A percentile compares a stretch with the other conserved stretches of the same genome.
These are phyloP conservation scores for Boletus reticulatus DNA, from an alignment of 768 basidiomycete species.

Conservation along the genomic window DNA sequence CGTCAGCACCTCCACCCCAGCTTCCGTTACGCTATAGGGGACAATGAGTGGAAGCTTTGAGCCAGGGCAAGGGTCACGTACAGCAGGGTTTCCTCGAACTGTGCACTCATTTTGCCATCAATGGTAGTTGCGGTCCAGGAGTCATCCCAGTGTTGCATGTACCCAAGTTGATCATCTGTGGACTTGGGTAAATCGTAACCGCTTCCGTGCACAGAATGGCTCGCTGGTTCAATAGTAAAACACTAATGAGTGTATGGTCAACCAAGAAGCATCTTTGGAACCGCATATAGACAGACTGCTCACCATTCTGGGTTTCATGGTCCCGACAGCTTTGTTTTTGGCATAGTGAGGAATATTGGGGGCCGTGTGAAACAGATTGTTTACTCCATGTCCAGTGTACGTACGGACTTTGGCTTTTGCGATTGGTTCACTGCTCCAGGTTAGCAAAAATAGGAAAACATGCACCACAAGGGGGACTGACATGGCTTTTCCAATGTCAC, in stretches of 20 bases:
- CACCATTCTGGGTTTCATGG: constrained; percentile 94
- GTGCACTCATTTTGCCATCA: constrained; percentile 89
- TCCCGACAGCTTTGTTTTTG: constrained; percentile 88
- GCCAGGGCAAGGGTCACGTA: constrained; percentile 41
- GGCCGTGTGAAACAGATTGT: constrained; percentile 77
- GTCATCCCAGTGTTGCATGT: constrained; percentile 84
- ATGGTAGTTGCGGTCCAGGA: constrained; percentile 95
- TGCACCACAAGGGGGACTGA: constrained; percentile 38
- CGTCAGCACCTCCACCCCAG: constrained; percentile 86
- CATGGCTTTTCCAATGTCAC: constrained; percentile 87
- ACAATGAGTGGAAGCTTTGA: constrained; percentile 14
- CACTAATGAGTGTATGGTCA: constrained; percentile 34
- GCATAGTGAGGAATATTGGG: constrained; percentile 96
- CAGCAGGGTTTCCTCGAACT: constrained; percentile 97
- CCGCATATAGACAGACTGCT: constrained; percentile 22
- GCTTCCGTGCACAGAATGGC: constrained; percentile 15
- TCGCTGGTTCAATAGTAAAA: constrained; percentile 80
- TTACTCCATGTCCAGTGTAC: constrained; percentile 90
- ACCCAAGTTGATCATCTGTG: constrained; percentile 91
- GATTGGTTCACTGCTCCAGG: constrained; percentile 66
- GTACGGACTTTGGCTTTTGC: constrained; percentile 81
- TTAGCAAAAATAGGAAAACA: constrained; percentile 10
- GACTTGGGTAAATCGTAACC: constrained; percentile 2
- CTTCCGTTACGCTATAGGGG: constrained; percentile 76
- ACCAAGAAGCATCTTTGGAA: not conserved